Percentiles rank a stretch among this genome's conserved stretches.
Conservation (phyloP, 2,329 filamentous ascomycete species). For the Tolypocladium paradoxum region DNA sequence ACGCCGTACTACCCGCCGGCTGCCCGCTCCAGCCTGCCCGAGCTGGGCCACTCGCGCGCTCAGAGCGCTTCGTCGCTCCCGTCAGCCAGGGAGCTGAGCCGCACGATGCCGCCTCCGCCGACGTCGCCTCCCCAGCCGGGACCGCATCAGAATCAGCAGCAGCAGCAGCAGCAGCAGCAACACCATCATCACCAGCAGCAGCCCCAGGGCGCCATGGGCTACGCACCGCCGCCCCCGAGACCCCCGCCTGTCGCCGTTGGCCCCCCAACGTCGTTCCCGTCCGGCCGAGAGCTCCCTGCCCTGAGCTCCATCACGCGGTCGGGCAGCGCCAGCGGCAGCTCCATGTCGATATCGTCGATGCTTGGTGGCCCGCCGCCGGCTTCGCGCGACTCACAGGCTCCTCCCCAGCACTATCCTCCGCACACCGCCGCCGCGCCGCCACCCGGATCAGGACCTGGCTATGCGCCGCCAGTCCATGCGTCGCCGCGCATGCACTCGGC, state of each 20-base stretch:
- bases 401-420: constrained; percentile 30
- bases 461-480: constrained; percentile 38
- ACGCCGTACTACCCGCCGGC: constrained; percentile 28
- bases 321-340: constrained; percentile 34
- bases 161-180: constrained; percentile 16
- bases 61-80: constrained; percentile 34
- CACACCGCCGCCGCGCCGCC: constrained; percentile 21
- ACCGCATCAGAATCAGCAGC: constrained; percentile 14
- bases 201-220: constrained; percentile 23
- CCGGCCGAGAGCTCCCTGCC: constrained; percentile 42
- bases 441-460: constrained; percentile 32
- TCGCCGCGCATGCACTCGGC: constrained; percentile 45
- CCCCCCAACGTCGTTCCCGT: constrained; percentile 32
- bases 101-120: constrained; percentile 33
- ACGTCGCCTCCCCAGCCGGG: constrained; percentile 31
- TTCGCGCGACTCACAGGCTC: constrained; percentile 30
- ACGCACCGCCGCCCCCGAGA: constrained; percentile 35
- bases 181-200: constrained; percentile 16
- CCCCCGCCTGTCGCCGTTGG: constrained; percentile 31
- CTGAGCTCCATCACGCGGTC: constrained; percentile 38
- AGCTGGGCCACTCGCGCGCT: constrained; percentile 28
- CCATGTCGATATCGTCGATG: constrained; percentile 54
- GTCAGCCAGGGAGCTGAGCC: constrained; percentile 23
- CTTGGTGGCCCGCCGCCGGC: constrained; percentile 38
- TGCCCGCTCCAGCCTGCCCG: constrained; percentile 18